A percentile compares a stretch with the other conserved stretches of the same genome.
phyloP scores from a whole-genome alignment of 306 rosid species.

The Casuarina equisetifolia region DNA sequence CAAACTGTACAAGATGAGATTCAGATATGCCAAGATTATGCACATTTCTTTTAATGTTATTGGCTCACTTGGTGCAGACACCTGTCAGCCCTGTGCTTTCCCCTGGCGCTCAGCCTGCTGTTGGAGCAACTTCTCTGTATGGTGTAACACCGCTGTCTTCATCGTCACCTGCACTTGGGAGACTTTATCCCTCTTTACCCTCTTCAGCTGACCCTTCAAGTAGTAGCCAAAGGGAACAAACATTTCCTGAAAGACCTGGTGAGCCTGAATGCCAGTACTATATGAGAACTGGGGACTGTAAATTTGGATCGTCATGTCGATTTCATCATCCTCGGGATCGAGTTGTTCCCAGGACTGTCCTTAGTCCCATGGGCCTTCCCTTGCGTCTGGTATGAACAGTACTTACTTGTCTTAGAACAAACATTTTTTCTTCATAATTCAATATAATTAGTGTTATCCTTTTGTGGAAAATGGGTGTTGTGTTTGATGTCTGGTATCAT shows the following conservation, averaged over 20 bases:
- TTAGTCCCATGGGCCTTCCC: slow-evolving; percentile 77
- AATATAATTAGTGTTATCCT: not conserved
- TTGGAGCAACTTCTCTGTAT: slow-evolving; percentile 54
- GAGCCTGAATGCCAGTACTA: slow-evolving; percentile 85
- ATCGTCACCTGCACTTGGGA: slow-evolving; percentile 53
- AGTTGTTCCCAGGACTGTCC: slow-evolving; percentile 49
- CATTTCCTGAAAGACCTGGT: slow-evolving; percentile 91
- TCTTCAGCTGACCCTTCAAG: slow-evolving; percentile 59
- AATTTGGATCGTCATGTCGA: slow-evolving; percentile 78
- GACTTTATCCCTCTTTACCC: slow-evolving; percentile 58
- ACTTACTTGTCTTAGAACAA: not conserved
- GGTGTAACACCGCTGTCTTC: slow-evolving; percentile 66
- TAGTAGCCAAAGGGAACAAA: slow-evolving; percentile 65
- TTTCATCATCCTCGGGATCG: slow-evolving; percentile 77
- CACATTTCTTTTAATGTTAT: slow-evolving; percentile 16
- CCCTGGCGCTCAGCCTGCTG: slow-evolving; percentile 56
- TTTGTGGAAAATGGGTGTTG: not conserved
- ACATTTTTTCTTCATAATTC: not conserved
- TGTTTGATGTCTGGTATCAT: not conserved
- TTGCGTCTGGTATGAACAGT: slow-evolving; percentile 66
- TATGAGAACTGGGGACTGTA: slow-evolving; percentile 86
- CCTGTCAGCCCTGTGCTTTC: slow-evolving; percentile 62
- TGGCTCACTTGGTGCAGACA: slow-evolving; percentile 56
- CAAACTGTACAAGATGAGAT: slow-evolving; percentile 30
- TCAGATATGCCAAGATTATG: slow-evolving; percentile 6